Evolutionary conservation across 768 basidiomycete species (phyloP).

Genomic region (Suillus variegatus): DNA sequence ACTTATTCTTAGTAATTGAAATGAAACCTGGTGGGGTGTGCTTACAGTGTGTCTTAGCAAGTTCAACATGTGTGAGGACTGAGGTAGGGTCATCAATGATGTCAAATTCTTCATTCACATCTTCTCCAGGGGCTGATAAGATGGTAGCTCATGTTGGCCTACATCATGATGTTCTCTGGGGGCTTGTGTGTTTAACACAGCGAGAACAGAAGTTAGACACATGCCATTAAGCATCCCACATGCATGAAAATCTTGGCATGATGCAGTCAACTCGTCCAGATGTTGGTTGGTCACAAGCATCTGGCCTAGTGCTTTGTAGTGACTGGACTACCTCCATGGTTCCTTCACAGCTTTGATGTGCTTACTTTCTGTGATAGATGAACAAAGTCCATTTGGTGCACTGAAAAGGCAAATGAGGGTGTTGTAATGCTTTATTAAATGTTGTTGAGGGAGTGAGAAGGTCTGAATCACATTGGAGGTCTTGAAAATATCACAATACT

Average conservation of each 20-base stretch:
- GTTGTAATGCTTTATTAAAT: slow-evolving; percentile 31
- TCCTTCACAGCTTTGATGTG: slow-evolving; percentile 39
- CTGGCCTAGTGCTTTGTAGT: slow-evolving; percentile 11
- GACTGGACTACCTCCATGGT: slow-evolving; percentile 30
- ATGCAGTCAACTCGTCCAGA: slow-evolving; percentile 16
- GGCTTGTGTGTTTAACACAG: background rate
- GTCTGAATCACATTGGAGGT: slow-evolving; percentile 7
- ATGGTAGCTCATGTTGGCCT: background rate
- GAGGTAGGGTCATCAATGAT: slow-evolving; percentile 4
- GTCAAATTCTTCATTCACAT: slow-evolving; percentile 11
- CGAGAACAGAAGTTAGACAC: background rate
- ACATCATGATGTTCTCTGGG: background rate
- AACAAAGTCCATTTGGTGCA: slow-evolving; percentile 36
- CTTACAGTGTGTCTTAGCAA: slow-evolving; percentile 14
- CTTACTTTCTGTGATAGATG: slow-evolving; percentile 37
- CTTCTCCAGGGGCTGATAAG: slow-evolving; percentile 4
- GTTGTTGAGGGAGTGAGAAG: slow-evolving; percentile 31
- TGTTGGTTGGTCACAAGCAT: slow-evolving; percentile 28
- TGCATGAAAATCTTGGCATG: slow-evolving; percentile 16
- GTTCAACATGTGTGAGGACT: slow-evolving; percentile 10
- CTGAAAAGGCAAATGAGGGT: slow-evolving; percentile 27
- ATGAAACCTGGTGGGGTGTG: background rate
- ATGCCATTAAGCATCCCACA: slow-evolving; percentile 22
- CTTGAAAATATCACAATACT: slow-evolving; percentile 17
- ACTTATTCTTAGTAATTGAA: slow-evolving; percentile 2